Evolutionary conservation across 306 rosid genomes (phyloP), one percentile per base, ranked within the genome.

Genomic region (Senna tora): DNA sequence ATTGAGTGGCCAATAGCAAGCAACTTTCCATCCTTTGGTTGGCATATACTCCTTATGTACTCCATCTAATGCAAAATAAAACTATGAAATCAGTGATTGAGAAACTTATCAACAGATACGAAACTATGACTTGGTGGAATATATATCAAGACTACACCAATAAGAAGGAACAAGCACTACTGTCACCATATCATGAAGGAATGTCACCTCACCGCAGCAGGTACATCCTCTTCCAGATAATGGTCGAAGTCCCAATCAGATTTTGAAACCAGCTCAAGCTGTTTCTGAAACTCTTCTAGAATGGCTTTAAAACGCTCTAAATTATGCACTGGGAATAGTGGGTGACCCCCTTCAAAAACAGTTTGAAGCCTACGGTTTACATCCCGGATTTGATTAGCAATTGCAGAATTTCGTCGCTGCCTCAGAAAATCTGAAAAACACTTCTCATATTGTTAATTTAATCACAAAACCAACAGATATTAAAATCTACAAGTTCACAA

Each of bases 1-100:
- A 93, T 90, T 20, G 98, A 93, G 83, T 90, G 98, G 74, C 98
- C 98, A 61, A 93, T 80, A 2, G 96, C 96, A 15, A 85, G 85
- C 76, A 93, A 76, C 77, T 86, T 90, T 25, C 96, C 96, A 78
- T 90, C 96, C 62, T 61, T 82, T 49, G 97, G 97, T 74, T 86
- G 80, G 81, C 92, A 81, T 7, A 75, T 82, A 74, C 73, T 77
- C 79, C 82, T 87, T 85, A 93, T 87, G 79, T 93, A 87, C 80
- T 87, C 96, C 90, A 93, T 83, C 98, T 93, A 67, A 54, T 19
- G 63, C 19, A 79, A 52, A 39, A 51, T 36, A 69, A 3, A 74
- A 43, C 72, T 25, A 69, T 15, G 2, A 49, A 70, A 69, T 22
- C 32, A 52, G 46, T 36, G 41, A 67, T 34, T 81, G 16, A 77